A percentile compares a stretch with the other conserved stretches of the same genome.
Evolutionary conservation across 495 filamentous ascomycete genomes (phyloP).

Genomic region (Neurospora sp.): DNA sequence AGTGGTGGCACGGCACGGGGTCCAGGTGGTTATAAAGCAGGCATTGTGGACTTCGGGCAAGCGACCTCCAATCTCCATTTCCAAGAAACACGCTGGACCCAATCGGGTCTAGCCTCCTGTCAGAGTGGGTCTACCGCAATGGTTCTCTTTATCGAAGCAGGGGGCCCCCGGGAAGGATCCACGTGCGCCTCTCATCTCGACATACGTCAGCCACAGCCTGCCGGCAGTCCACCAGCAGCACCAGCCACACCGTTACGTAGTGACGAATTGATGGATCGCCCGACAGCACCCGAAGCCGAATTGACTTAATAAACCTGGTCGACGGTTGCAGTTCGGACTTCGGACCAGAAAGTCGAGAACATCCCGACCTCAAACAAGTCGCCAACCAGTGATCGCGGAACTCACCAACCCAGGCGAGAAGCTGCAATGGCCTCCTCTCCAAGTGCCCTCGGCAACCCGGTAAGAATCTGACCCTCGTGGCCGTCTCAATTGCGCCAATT

Average conservation of each 20-base stretch:
- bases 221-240: neutral
- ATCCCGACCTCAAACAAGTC: neutral
- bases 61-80: neutral
- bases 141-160: neutral
- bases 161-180: neutral
- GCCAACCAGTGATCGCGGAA: neutral
- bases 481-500: neutral
- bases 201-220: neutral
- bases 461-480: slow-evolving; percentile 3
- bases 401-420: neutral
- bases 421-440: slow-evolving; percentile 11
- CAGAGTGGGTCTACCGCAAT: neutral
- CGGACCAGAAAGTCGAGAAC: neutral
- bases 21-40: neutral
- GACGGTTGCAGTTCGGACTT: neutral
- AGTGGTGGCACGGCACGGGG: neutral
- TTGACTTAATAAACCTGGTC: neutral
- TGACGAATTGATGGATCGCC: neutral
- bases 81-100: neutral
- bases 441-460: slow-evolving; percentile 9
- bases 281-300: neutral
- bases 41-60: neutral
- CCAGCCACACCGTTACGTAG: neutral
- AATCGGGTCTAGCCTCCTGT: neutral
- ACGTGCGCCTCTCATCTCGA: neutral